phyloP scores from a whole-genome alignment of 2,329 filamentous ascomycete species.

The Domatiomyces globalis region DNA sequence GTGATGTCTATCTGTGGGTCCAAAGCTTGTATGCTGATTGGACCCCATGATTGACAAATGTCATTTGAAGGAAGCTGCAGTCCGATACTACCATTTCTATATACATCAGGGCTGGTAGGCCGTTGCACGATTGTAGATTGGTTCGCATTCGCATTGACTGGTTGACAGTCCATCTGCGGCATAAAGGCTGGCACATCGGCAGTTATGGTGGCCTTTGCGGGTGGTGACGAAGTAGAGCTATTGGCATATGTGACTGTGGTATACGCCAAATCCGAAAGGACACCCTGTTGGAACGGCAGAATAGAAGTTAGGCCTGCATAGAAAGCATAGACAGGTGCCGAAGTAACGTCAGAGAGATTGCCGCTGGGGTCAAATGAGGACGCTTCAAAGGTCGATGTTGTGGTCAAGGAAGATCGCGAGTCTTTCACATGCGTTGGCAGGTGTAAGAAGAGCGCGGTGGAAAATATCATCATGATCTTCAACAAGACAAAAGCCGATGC shows the following conservation, averaged over 20 bases:
- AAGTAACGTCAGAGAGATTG: not conserved
- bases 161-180: conserved; percentile 11
- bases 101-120: conserved; percentile 7
- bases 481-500: conserved; percentile 21
- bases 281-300: conserved; percentile 12
- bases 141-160: conserved; percentile 9
- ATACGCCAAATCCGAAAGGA: conserved; percentile 13
- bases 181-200: conserved; percentile 14
- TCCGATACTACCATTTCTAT: not conserved
- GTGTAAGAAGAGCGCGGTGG: conserved; percentile 22
- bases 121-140: conserved; percentile 10
- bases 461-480: conserved; percentile 18
- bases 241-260: conserved; percentile 6
- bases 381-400: not conserved
- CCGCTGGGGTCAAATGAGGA: no score
- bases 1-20: conserved; percentile 15
- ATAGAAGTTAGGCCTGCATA: conserved; percentile 12
- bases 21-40: conserved; percentile 11
- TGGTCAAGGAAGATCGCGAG: conserved; percentile 1
- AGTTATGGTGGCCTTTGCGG: conserved; percentile 8
- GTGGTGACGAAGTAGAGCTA: conserved; percentile 1
- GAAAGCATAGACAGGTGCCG: conserved; percentile 13
- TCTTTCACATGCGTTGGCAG: conserved; percentile 14
- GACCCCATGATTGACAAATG: conserved; percentile 7
- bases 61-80: conserved; percentile 9